Base-by-base conservation (phyloP, 1,139 yeast species). In the Kluyveromyces marxianus region DNA sequence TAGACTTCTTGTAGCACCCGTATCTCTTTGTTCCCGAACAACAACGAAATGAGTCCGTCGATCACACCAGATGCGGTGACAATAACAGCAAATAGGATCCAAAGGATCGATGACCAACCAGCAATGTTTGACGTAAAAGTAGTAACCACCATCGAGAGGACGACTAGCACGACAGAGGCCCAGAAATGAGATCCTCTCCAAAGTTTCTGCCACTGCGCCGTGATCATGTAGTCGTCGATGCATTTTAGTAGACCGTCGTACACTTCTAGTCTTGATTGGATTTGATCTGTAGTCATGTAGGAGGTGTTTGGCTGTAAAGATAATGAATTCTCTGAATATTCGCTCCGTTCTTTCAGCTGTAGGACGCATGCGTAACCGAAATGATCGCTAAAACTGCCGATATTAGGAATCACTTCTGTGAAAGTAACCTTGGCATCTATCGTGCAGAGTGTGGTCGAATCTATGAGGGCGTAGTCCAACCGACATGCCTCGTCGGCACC, bases 331-430 rank as follows among this genome's bases (percentile, higher is more conserved):
- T 32, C 35, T 29, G 49, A 52, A 3, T 51, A 39, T 8, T 49
- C 35, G 3, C 37, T 48, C 7, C 35, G 34, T 10, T 33, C 45
- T 4, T 56, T 43, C 4, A 68, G 48, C 46, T 63, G 59, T 36
- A 82, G 62, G 21, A 78, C 77, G 21, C 87, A 81, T 31, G 78
- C 70, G 57, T 89, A 85, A 0, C 92, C 99, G 71, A 94, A 92
- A 69, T 92, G 98, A 62, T 92, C 99, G 0, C 96, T 88, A 54
- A 77, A 83, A 4, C 95, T 84, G 5, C 86, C 82, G 10, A 77
- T 66, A 2, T 71, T 71, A 0, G 85, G 82, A 8, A 87, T 69
- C 25, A 63, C 59, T 41, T 87, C 96, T 0, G 88, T 81, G 60
- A 90, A 89, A 32, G 74, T 73, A 2, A 89, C 96, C 7, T 72